Evolutionary conservation across 495 filamentous ascomycete genomes (phyloP).

Genomic region (Xylaria intraflava): DNA sequence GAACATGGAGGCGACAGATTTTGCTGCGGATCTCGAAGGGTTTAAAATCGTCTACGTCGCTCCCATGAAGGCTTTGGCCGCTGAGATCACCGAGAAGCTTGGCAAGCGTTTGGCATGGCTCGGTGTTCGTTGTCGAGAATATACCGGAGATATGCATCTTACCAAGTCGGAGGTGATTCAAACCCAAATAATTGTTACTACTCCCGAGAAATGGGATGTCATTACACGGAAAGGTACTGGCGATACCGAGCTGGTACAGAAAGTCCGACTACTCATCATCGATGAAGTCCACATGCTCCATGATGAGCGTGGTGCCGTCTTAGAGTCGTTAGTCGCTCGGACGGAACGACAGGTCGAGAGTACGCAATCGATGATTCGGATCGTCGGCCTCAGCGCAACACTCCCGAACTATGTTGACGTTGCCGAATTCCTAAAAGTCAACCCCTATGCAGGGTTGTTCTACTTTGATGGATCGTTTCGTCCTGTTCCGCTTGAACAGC

Average conservation of each 20-base stretch:
- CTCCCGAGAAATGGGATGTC: conserved; percentile 99
- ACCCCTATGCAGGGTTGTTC: conserved; percentile 86
- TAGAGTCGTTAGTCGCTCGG: conserved; percentile 89
- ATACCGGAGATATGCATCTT: conserved; percentile 97
- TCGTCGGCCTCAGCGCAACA: conserved; percentile 90
- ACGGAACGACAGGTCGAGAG: conserved; percentile 96
- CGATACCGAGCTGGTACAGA: conserved; percentile 95
- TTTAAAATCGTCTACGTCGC: conserved; percentile 99
- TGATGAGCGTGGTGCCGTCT: conserved; percentile 90
- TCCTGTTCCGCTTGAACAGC: conserved; percentile 92
- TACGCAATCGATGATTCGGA: conserved; percentile 92
- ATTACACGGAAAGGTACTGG: conserved; percentile 94
- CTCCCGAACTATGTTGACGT: conserved; percentile 96
- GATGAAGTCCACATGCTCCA: conserved; percentile 99
- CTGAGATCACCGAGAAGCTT: conserved; percentile 92
- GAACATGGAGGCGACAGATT: conserved; percentile 64
- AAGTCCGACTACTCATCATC: conserved; percentile 92
- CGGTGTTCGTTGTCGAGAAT: conserved; percentile 78
- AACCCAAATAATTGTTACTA: conserved; percentile 98
- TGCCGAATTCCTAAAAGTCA: conserved; percentile 92
- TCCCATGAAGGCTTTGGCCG: conserved; percentile 95
- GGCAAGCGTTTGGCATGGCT: conserved; percentile 92
- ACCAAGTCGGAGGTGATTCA: conserved; percentile 92
- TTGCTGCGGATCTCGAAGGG: conserved; percentile 69
- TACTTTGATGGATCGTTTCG: conserved; percentile 96